Evolutionary conservation across 176 grass and related monocot genomes (phyloP), one percentile per base, ranked within the genome.

Genomic region (Canna indica): DNA sequence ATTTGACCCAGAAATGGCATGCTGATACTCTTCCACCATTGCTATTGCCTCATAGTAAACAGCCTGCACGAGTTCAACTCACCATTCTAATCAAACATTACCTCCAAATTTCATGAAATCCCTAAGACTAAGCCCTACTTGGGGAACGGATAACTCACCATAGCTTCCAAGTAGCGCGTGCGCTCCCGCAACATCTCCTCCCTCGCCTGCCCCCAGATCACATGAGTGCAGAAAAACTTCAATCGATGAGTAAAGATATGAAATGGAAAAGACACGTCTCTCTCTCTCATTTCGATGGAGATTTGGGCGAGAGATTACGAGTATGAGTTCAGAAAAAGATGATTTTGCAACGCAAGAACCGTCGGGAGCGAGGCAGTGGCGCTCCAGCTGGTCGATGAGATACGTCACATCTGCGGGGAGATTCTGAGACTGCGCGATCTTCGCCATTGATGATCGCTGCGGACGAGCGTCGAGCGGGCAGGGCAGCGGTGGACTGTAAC

Each of bases 21-120:
- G 88, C 75, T 97, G 94, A 30, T 90, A 97, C 76, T 97, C 89
- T 81, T 97, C 89, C 48, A 92, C 82, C 84, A 97, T 85, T 14
- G 89, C 77, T 57, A 87, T 84, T 33, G 84, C 94, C 80, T 97
- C 94, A 39, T 77, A 79, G 66, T 92, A 90, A 36, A 97, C 86
- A 2, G 94, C 94, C 94, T 97, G 22, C 22, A 57, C 17, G 58
- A 79, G 58, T 61, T 10, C 3, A 67, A 4, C 18, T 47, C 26
- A 46, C 14, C 14, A 68, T 26, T 68, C 3, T 24, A 50, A 33
- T 18, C 13, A 20, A 70, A 33, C 11, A 44, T 25, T 24, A 27
- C 36, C 15, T 27, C 35, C n/a, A 68, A 45, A 44, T 24, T 2
- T 79, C 75, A 77, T 78, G 31, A 32, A 65, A 79, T 26, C 64